These are phyloP conservation scores for Russula foetens DNA, from an alignment of 768 basidiomycete species.

Conservation along the genomic window DNA sequence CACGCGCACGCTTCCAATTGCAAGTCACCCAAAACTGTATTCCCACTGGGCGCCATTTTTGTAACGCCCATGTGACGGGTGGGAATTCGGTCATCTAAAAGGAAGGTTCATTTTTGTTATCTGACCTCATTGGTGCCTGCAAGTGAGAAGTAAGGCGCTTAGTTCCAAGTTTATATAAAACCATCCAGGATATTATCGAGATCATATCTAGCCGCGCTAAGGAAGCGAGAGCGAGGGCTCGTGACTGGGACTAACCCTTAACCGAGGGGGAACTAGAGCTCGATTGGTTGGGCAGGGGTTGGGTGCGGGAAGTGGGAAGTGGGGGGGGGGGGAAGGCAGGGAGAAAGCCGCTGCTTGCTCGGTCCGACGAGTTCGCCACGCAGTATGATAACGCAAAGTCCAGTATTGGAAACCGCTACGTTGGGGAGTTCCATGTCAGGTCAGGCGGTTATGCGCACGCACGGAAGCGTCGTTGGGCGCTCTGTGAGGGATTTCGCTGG, in stretches of 20 bases:
- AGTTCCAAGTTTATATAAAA: background rate
- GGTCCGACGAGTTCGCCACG: slow-evolving; percentile 11
- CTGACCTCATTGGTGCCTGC: slow-evolving; percentile 18
- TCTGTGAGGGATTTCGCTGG: background rate
- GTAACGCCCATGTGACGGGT: slow-evolving; percentile 11
- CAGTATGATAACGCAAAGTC: background rate
- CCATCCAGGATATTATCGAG: slow-evolving; percentile 2
- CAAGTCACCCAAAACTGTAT: background rate
- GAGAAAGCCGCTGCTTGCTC: background rate
- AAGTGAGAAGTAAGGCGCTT: background rate
- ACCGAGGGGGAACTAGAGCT: slow-evolving; percentile 7
- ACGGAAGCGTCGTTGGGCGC: slow-evolving; percentile 11
- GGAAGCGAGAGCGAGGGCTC: slow-evolving; percentile 2
- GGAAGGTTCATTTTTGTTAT: slow-evolving; percentile 6
- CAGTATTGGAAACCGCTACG: background rate
- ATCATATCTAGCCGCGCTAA: slow-evolving; percentile 14
- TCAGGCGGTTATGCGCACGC: slow-evolving; percentile 13
- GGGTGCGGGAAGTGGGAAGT: background rate
- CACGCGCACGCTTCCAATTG: slow-evolving; percentile 2
- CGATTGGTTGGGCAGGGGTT: background rate
- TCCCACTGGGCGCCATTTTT: slow-evolving; percentile 4
- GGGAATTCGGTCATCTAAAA: background rate
- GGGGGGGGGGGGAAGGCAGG: background rate
- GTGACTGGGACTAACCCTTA: slow-evolving; percentile 18
- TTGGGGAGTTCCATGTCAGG: slow-evolving; percentile 9